A percentile compares a stretch with the other conserved stretches of the same genome.
These are phyloP conservation scores for Gaultheria prostrata DNA, from an alignment of 148 eudicot species.

Conservation along the genomic window DNA sequence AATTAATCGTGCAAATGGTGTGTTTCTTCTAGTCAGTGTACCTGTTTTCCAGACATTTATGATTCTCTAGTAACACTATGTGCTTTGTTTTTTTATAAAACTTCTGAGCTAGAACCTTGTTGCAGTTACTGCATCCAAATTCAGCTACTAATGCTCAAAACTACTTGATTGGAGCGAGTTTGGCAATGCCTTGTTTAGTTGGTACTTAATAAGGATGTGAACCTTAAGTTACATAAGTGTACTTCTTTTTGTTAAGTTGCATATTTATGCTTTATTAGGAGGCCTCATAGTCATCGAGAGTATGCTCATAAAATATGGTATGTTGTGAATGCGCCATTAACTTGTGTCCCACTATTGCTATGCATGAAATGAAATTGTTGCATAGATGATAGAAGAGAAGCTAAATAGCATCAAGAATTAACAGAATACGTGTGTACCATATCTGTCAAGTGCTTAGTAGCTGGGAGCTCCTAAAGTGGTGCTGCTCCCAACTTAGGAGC, in stretches of 20 bases:
- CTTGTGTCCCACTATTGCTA: background rate
- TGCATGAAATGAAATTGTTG: background rate
- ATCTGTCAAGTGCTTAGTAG: too few species aligned
- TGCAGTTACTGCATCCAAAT: background rate
- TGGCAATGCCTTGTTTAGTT: background rate
- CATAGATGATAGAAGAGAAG: background rate
- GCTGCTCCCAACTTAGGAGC: too few species aligned
- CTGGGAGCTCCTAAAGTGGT: too few species aligned
- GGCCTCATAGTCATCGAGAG: background rate
- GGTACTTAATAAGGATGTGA: background rate
- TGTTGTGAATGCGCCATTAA: background rate
- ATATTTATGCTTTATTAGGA: background rate
- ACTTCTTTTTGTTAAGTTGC: background rate
- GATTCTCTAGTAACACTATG: background rate
- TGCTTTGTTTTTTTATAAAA: background rate
- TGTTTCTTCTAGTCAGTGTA: background rate
- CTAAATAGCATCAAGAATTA: background rate
- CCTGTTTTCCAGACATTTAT: background rate
- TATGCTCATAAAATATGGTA: background rate
- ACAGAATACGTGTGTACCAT: background rate
- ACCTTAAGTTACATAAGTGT: background rate
- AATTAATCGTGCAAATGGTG: background rate
- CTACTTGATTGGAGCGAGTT: background rate
- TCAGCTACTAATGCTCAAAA: background rate
- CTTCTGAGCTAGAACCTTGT: background rate